Conservation (phyloP, 2,329 filamentous ascomycete species). For the Neofusicoccum kwambonambiense region DNA sequence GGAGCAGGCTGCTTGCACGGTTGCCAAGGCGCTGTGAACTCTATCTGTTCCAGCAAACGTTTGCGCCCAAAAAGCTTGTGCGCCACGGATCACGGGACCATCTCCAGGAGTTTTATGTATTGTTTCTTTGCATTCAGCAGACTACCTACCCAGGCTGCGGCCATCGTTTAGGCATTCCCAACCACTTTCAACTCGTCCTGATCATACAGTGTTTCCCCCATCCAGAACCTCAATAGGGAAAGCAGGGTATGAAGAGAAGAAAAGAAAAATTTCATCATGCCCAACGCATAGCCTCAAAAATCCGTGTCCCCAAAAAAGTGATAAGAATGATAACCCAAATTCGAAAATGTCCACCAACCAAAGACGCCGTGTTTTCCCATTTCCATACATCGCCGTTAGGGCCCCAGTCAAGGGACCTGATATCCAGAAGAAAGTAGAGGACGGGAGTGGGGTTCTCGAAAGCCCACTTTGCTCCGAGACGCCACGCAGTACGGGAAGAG, state of each 20-base stretch:
- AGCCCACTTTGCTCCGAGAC: neutral
- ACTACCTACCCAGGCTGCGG: neutral
- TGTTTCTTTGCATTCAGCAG: neutral
- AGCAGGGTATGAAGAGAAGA: conserved; percentile 1
- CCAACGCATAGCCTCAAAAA: neutral
- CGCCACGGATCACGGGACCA: too few species aligned
- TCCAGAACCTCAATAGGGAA: neutral
- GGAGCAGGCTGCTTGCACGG: too few species aligned
- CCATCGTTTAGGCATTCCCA: neutral
- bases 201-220: conserved; percentile 1
- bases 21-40: too few species aligned
- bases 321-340: neutral
- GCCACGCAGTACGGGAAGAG: neutral
- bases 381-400: neutral
- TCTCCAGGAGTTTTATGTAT: neutral
- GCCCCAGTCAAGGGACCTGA: neutral
- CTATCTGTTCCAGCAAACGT: too few species aligned
- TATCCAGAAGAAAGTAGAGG: neutral
- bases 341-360: neutral
- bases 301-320: neutral
- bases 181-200: neutral
- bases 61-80: too few species aligned
- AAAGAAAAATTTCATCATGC: neutral
- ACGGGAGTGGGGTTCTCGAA: neutral
- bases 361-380: conserved; percentile 2